Base-by-base conservation (phyloP, 768 basidiomycete species). In the Zangia roseola region DNA sequence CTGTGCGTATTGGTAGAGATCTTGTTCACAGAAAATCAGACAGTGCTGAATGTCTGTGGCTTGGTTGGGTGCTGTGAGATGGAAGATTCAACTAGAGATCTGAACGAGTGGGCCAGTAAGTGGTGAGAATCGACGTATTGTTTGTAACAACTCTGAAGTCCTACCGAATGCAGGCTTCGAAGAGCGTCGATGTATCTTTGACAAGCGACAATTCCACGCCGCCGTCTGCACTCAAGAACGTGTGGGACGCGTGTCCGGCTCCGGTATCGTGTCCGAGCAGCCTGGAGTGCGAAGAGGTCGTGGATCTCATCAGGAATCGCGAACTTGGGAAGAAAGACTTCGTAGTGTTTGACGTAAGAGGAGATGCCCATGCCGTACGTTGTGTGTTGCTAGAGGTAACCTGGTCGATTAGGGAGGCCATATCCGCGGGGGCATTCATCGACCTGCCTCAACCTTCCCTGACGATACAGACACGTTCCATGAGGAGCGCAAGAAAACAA, bases 241-340 rank as follows among this genome's bases (percentile, higher is more conserved):
- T 76, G 77, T 80, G 77, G 79, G 75, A 81, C 45, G 80, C 78
- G 0, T 81, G 77, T 55, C 81, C 82, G 0, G 37, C 54, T 6
- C 67, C 50, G 3, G 30, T 59, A 34, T 71, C 76, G 2, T 57
- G 68, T 2, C 67, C 69, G 6, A 19, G 25, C 25, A 14, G 12
- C 3, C 40, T 78, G 25, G 60, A 69, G 2, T 65, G 65, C 8
- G 70, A 69, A 13, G 71, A 74, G 17, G 68, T 81, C 1, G 74
- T 69, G 17, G 57, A 49, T 17, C 60, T 75, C 3, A 45, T 65
- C 33, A 52, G 38, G 45, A 56, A 55, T 7, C 35, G 53, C 7
- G 45, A 39, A n/a, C 17, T 55, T 23, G 34, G 39, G 10, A n/a
- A 44, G 20, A 25, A 55, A 9, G 59, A 66, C 16, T 71, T 73